Evolutionary conservation across 352 stramenopile species (phyloP), one percentile per base, ranked within the genome.

Genomic region (Phytopythium montanum): DNA sequence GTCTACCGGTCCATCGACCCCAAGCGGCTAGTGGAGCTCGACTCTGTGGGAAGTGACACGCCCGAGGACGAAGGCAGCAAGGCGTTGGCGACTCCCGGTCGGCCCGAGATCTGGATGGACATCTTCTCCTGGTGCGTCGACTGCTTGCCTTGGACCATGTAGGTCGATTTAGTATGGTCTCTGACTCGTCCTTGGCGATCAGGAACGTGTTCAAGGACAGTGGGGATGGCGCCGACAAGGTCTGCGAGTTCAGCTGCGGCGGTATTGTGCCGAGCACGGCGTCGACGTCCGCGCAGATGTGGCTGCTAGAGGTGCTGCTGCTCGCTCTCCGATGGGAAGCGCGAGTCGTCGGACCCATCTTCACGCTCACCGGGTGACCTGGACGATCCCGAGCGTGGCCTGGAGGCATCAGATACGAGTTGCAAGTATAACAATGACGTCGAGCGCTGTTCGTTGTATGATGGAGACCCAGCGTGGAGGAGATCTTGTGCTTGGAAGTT

Each of bases 1-100:
- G 65, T 83, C 29, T 80, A 76, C 61, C 69, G 69, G 10, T 63
- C 66, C 3, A 53, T 83, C 26, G 66, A 79, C 41, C 61, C 55
- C 14, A 48, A 31, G 10, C 56, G 56, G 2, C 62, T 77, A 36
- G 39, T 67, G 23, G 60, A 66, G 16, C 54, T 69, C 23, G 60
- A 67, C 14, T 50, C 67, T 25, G 60, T 61, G 16, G 65, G 55
- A 13, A 46, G 64, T 49, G 26, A 38, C 25, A 48, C 36, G 19
- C 39, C 45, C 2, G 56, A 44, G 26, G 56, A 16, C 23, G 36
- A 54, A 45, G 36, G 2, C 29, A 50, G 21, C 36, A 10, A 7
- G 26, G 19, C 9, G n/a, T 10, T 12, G 25, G 54, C 25, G 26
- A 53, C 59, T 28, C 54, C 46, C 5, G 66, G 61, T n/a, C 54